Evolutionary conservation across 257 asterid genomes (phyloP).

Genomic region (Eustoma russellianum): DNA sequence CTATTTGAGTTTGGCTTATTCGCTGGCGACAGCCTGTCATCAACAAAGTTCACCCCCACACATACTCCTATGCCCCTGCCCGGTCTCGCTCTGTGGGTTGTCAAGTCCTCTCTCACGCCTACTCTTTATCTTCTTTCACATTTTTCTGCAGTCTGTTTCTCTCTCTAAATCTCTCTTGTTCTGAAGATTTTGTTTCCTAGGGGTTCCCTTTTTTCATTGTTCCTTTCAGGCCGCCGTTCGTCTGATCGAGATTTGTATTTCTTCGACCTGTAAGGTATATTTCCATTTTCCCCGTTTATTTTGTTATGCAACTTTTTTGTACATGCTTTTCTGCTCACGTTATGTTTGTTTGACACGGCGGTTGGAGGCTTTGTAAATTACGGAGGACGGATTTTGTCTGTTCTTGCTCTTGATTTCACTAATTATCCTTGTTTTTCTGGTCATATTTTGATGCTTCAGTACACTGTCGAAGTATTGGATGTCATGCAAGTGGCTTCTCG

Average conservation of each 20-base stretch:
- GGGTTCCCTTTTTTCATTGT: constrained; percentile 21
- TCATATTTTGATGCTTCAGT: too few species aligned
- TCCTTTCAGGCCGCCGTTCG: constrained; percentile 6
- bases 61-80: constrained; percentile 15
- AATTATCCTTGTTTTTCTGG: neutral
- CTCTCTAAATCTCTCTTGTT: constrained; percentile 15
- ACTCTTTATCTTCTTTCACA: constrained; percentile 18
- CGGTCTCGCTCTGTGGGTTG: constrained; percentile 22
- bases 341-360: too few species aligned
- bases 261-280: constrained; percentile 27
- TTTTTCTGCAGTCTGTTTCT: constrained; percentile 17
- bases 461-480: too few species aligned
- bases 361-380: too few species aligned
- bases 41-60: constrained; percentile 33
- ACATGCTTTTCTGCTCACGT: neutral
- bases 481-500: too few species aligned
- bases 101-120: constrained; percentile 16
- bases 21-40: constrained; percentile 90
- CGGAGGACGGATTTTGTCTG: too few species aligned
- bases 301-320: constrained; percentile 1
- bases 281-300: constrained; percentile 13
- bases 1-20: constrained; percentile 32
- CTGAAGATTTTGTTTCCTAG: constrained; percentile 17
- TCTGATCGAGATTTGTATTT: constrained; percentile 45
- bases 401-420: neutral